Evolutionary conservation across 331 rosid species (phyloP).

Genomic region (Saraca asoca): DNA sequence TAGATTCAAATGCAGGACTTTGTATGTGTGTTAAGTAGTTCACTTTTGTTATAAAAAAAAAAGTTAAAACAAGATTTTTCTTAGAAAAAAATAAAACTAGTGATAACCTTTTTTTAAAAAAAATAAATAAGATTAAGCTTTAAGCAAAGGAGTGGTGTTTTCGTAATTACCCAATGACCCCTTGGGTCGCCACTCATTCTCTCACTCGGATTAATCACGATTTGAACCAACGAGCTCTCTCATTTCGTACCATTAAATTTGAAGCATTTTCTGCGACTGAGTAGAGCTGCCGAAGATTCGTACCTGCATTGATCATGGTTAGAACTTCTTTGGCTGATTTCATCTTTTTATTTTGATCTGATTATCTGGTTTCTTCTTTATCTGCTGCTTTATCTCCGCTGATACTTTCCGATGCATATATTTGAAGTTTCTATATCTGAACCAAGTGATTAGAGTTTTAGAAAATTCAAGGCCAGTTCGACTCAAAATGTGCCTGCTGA

Average conservation of each 20-base stretch:
- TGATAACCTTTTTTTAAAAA: too few relatives aligned
- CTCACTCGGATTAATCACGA: background rate
- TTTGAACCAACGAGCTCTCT: background rate
- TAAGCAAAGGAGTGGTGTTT: background rate
- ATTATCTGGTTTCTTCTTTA: background rate
- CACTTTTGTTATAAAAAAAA: too few relatives aligned
- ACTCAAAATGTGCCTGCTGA: conserved; percentile 1
- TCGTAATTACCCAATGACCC: conserved; percentile 17
- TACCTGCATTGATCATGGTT: conserved; percentile 35
- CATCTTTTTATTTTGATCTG: background rate
- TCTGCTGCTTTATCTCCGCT: background rate
- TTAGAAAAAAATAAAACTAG: too few relatives aligned
- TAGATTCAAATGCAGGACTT: too few relatives aligned
- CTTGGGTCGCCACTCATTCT: background rate
- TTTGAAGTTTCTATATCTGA: background rate
- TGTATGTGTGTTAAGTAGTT: too few relatives aligned
- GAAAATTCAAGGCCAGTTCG: conserved; percentile 5
- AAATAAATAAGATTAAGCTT: background rate
- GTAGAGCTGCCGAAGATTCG: conserved; percentile 7
- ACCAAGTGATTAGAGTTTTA: conserved; percentile 41
- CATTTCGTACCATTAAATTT: conserved; percentile 3
- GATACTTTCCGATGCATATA: background rate
- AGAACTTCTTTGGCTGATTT: conserved; percentile 1
- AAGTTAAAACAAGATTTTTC: too few relatives aligned
- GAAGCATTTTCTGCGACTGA: conserved; percentile 17